A percentile compares a stretch with the other conserved stretches of the same genome.
Evolutionary conservation across 1,139 yeast species (phyloP).

Genomic region (Candida anutae): DNA sequence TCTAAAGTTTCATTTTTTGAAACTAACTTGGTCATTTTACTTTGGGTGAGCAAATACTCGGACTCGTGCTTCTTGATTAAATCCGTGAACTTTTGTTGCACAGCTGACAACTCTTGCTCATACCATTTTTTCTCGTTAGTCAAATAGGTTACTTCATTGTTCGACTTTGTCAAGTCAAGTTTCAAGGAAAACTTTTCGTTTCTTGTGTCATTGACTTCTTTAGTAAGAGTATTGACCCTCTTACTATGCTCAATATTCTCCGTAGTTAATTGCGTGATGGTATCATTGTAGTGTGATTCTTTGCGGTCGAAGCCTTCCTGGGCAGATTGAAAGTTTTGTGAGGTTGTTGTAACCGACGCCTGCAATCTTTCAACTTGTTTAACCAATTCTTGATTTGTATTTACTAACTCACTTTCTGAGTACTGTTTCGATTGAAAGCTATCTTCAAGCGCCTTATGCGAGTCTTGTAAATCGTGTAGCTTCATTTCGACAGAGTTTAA

Average conservation of each 20-base stretch:
- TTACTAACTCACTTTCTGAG: conserved; percentile 7
- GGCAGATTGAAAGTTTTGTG: conserved; percentile 18
- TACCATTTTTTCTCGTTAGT: conserved; percentile 40
- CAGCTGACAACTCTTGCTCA: conserved; percentile 35
- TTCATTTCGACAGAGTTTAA: conserved; percentile 7
- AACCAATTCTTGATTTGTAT: conserved; percentile 6
- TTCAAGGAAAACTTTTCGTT: conserved; percentile 35
- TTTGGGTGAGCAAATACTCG: conserved; percentile 24
- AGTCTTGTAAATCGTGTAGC: conserved; percentile 6
- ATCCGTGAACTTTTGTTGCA: conserved; percentile 32
- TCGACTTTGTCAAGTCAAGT: conserved; percentile 32
- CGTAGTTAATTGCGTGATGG: conserved; percentile 42
- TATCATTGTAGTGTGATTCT: conserved; percentile 40
- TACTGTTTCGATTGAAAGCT: conserved; percentile 2
- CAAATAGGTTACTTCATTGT: conserved; percentile 28
- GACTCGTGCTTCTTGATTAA: conserved; percentile 33
- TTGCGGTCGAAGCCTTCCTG: conserved; percentile 34
- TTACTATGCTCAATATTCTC: conserved; percentile 42
- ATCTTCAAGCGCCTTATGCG: conserved; percentile 4
- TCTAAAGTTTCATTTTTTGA: conserved; percentile 19
- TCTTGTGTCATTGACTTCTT: conserved; percentile 27
- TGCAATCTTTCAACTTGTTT: conserved; percentile 6
- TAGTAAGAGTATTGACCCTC: conserved; percentile 27
- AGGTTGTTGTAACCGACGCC: conserved; percentile 21
- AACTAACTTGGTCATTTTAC: conserved; percentile 21